Evolutionary conservation across 805 yeast genomes (phyloP), one percentile per base, ranked within the genome.

Genomic region (Schizosaccharomyces japonicus): DNA sequence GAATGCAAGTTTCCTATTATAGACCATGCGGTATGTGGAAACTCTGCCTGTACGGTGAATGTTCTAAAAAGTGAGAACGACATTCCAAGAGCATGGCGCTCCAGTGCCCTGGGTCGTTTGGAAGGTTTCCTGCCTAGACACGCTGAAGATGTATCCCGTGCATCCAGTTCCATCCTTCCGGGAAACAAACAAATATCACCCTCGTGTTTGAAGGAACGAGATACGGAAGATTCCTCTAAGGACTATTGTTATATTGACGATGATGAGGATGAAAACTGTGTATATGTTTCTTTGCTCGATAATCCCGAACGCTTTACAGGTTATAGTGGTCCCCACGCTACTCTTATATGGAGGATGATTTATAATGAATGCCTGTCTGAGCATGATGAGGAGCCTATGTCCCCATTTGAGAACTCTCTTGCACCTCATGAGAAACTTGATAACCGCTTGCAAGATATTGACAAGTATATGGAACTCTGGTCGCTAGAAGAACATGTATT

Each of bases 271-370:
- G 58, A 60, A 11, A 61, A 57, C 25, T 47, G 49, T 21, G 95
- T 83, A 1, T 78, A 78, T 55, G 94, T 90, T 27, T 83, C 85
- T 56, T 69, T 90, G 49, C 67, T 78, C 19, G 81, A 80, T 48
- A 92, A 92, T 58, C 95, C 94, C 0, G 99, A 90, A 62, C 69
- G 96, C 56, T 90, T 81, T 64, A 92, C 98, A 0, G 98, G 98
- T 0, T 90, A 90, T 58, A 80, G 84, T 29, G 98, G 98, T 28
- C 75, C 77, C 47, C 94, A 90, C 57, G 82, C 95, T 21, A 75
- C 78, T 54, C 83, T 79, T 58, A 82, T 90, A 44, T 90, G 99
- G 99, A 68, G 74, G 36, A 82, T 92, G 53, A 84, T 90, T 27
- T 90, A 90, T 61, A 76, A 74, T 39, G 95, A 90, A 55, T 85